Base-by-base conservation (phyloP, 2,329 filamentous ascomycete genomes). In the Aspergillus sergii region DNA sequence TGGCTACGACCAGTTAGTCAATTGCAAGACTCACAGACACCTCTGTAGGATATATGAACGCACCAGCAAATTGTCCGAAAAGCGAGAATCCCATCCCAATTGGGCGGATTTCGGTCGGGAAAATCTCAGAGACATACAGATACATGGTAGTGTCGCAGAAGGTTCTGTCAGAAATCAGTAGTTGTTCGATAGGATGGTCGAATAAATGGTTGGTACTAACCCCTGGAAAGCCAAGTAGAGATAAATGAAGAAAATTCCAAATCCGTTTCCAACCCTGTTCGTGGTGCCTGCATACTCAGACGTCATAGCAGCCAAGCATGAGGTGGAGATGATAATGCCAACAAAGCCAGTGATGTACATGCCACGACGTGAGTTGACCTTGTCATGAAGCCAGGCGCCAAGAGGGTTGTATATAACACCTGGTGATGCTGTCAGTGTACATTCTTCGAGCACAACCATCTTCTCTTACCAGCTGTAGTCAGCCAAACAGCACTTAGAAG, bases 51-150 rank as follows among this genome's bases (percentile, higher is more conserved):
- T n/a, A 9, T 26, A 23, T 14, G 3, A 34, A 67, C 72, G 65
- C 60, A 75, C 75, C 70, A 2, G 81, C 78, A 64, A 83, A 83
- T 63, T 83, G 82, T 4, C 82, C 83, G 58, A 85, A 84, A 1
- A 85, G 65, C 0, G 80, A 83, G 70, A 84, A 83, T 0, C 81
- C 83, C 76, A 84, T 84, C 10, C 83, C 83, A 36, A 84, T 85
- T 0, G 82, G 78, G 2, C 83, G 78, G 32, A 85, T 82, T 58
- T 84, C 81, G 0, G 81, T 84, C 0, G 81, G 81, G 69, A 81
- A 82, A 21, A 82, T 83, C 69, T 82, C 80, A 2, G 76, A 75
- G 34, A 81, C 75, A 59, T 82, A 82, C 26, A 82, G 72, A 62
- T 82, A 83, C 71, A 82, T 81, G 19, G 78, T 82, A 2, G 81